phyloP scores from a whole-genome alignment of 2,329 filamentous ascomycete species.

The Diplodia intermedia region DNA sequence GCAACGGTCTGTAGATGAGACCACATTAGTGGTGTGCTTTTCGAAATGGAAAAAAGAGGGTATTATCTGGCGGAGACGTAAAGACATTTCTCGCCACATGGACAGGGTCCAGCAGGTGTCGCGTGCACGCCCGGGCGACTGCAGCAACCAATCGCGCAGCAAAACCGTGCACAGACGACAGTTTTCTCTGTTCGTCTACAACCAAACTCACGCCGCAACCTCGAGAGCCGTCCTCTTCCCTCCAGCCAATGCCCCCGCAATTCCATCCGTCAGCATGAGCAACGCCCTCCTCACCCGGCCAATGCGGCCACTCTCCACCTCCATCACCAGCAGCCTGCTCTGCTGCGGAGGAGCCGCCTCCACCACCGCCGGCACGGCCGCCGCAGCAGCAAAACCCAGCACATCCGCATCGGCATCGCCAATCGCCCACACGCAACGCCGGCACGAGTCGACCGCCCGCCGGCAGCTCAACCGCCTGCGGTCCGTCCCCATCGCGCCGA shows the following conservation, averaged over 20 bases:
- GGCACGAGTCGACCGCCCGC: conserved; percentile 28
- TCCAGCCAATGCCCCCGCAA: conserved; percentile 22
- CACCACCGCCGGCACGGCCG: neutral
- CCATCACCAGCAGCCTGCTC: conserved; percentile 19
- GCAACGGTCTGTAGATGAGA: no score
- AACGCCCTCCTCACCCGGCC: conserved; percentile 28
- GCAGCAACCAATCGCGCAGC: neutral
- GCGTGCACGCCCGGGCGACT: conserved; percentile 14
- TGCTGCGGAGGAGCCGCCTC: conserved; percentile 12
- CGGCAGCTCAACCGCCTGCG: conserved; percentile 21
- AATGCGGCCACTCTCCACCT: conserved; percentile 29
- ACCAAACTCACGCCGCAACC: conserved; percentile 14
- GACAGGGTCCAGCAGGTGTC: neutral
- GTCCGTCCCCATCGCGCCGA: conserved; percentile 14
- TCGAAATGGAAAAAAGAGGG: no score
- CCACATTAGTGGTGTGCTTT: no score
- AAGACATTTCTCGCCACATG: neutral
- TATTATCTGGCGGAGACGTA: no score
- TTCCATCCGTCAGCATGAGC: conserved; percentile 26
- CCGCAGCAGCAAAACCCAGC: conserved; percentile 19
- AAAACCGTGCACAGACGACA: conserved; percentile 16
- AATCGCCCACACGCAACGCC: conserved; percentile 10
- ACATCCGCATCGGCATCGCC: conserved; percentile 8
- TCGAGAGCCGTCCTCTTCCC: conserved; percentile 3
- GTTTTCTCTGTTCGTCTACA: conserved; percentile 19